Conservation (phyloP, 2,329 filamentous ascomycete genomes). For the Fusarium sp. region DNA sequence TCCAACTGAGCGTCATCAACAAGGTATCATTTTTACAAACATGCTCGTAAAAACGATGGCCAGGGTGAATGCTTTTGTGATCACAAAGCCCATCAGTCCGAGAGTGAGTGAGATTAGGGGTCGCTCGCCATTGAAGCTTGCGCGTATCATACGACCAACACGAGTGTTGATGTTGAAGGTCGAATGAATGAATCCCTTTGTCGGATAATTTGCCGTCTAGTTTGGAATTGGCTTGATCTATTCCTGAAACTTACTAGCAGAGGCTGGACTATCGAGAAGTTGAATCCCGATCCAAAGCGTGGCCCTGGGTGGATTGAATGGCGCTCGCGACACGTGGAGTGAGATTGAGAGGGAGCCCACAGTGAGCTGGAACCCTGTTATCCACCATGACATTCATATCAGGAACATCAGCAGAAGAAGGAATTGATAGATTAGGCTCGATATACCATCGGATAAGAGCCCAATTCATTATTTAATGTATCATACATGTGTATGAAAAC, state of each 20-base stretch:
- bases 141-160: background rate
- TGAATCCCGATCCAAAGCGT: background rate
- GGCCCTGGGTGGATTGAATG: background rate
- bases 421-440: background rate
- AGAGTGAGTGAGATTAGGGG: background rate
- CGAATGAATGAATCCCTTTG: background rate
- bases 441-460: background rate
- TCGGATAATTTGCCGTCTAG: background rate
- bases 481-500: no score
- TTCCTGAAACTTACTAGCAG: background rate
- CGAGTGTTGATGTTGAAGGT: background rate
- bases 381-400: background rate
- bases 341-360: background rate
- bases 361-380: background rate
- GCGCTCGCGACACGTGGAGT: background rate
- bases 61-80: background rate
- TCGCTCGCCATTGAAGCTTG: background rate
- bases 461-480: background rate
- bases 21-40: background rate
- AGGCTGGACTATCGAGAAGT: background rate
- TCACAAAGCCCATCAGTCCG: background rate
- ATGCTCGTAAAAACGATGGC: background rate
- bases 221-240: background rate
- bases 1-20: background rate
- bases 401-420: background rate